Conservation (phyloP, 139 green algal species). For the Closterium sp. region DNA sequence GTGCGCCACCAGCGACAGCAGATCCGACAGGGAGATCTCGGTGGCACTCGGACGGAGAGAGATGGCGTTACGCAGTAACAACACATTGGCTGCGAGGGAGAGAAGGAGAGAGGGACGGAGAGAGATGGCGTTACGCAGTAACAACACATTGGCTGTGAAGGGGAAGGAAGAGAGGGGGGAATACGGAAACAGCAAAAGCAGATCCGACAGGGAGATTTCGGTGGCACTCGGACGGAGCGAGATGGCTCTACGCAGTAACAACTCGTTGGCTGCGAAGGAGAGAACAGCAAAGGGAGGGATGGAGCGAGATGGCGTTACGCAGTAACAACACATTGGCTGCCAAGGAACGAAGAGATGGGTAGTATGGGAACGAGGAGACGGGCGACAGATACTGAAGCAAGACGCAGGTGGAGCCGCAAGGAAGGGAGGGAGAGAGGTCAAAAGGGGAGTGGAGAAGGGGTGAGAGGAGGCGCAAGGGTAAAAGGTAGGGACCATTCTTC, state of each 20-base stretch:
- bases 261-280: constrained; percentile 38
- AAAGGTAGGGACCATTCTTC: constrained; percentile 62
- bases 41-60: constrained; percentile 19
- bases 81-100: constrained; percentile 44
- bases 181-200: neutral
- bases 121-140: constrained; percentile 42
- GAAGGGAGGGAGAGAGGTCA: too few species aligned
- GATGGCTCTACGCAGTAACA: constrained; percentile 42
- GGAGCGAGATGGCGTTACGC: neutral
- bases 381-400: too few species aligned
- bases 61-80: constrained; percentile 46
- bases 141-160: constrained; percentile 43
- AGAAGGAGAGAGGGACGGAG: constrained; percentile 18
- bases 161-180: neutral
- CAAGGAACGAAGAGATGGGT: too few species aligned
- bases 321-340: neutral
- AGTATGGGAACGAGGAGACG: too few species aligned
- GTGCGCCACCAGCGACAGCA: constrained; percentile 44
- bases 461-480: too few species aligned
- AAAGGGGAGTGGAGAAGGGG: too few species aligned
- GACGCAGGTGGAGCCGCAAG: too few species aligned
- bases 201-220: constrained; percentile 16
- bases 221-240: constrained; percentile 15
- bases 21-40: constrained; percentile 36
- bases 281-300: neutral